Evolutionary conservation across 768 basidiomycete genomes (phyloP), one percentile per base, ranked within the genome.

Genomic region (Rhodotorula paludigena): DNA sequence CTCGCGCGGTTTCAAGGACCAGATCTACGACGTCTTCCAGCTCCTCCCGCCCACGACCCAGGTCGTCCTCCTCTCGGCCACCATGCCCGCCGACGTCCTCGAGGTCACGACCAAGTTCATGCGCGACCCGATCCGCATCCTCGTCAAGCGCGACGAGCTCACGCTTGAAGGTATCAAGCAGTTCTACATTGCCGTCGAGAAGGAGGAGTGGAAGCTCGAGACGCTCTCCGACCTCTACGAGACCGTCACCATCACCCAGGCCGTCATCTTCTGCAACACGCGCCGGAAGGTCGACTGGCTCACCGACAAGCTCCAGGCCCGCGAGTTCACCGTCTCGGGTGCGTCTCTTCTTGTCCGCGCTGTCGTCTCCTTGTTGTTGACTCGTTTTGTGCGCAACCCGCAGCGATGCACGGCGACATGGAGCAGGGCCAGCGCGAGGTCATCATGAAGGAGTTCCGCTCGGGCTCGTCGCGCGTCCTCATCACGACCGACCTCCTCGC

Each of bases 51-150:
- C 92, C 35, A 91, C 91, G 58, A 97, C 92, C 10, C 94, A 98
- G 80, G 94, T 98, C 53, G 92, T 99, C 52, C 84, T 98, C 54
- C 85, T 99, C 71, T 94, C 92, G 76, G 92, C 94, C 51, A 97
- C 93, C 35, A 83, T 98, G 69, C 94, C 94, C 16, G 89, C 92
- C 78, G 94, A 99, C 76, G 93, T 99, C 48, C 80, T 98, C 78
- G 94, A 98, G 81, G 96, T 97, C 89, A 97, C 94, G 28, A 96
- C 91, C 44, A 97, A 98, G 81, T 97, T 98, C 83, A 97, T 98
- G 93, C 91, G 90, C 60, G 92, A 97, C 79, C 94, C 94, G 41
- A 92, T 98, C 77, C 89, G 92, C 53, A 96, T 99, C 75, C 87
- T 97, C 74, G 93, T 98, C 79, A 96, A 97, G 83, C 91, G 92